Conservation (phyloP, 148 eudicot genomes). For the Rhododendron ferrugineum region DNA sequence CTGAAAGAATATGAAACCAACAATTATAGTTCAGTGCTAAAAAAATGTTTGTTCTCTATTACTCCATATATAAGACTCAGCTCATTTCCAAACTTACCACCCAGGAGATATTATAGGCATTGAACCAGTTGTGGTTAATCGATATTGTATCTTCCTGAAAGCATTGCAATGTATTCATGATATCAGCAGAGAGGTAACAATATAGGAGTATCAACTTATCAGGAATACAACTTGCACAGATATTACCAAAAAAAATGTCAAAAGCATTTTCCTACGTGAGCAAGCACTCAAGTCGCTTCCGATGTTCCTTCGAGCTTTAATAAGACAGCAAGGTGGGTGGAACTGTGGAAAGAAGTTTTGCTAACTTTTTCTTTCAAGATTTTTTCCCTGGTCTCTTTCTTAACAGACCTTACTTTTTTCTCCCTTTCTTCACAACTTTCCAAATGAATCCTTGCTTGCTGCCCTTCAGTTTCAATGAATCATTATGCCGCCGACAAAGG, state of each 20-base stretch:
- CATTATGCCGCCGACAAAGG: background rate
- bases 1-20: conserved; percentile 27
- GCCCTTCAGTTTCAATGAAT: background rate
- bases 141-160: conserved; percentile 95
- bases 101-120: conserved; percentile 79
- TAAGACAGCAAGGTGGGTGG: background rate
- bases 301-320: background rate
- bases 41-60: background rate
- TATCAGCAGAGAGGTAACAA: background rate
- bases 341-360: background rate
- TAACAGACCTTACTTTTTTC: background rate
- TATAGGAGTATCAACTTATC: background rate
- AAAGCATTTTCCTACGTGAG: background rate
- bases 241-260: no score
- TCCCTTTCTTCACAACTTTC: background rate
- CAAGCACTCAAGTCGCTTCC: background rate
- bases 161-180: background rate
- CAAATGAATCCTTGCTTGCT: background rate
- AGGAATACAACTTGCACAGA: background rate
- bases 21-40: background rate
- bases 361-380: background rate
- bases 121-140: conserved; percentile 99
- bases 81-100: conserved; percentile 60
- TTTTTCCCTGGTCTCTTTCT: background rate
- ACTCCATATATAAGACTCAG: background rate